Percentiles rank a stretch among this genome's conserved stretches.
Evolutionary conservation across 768 basidiomycete species (phyloP).

Genomic region (Pleurotus sapidus): DNA sequence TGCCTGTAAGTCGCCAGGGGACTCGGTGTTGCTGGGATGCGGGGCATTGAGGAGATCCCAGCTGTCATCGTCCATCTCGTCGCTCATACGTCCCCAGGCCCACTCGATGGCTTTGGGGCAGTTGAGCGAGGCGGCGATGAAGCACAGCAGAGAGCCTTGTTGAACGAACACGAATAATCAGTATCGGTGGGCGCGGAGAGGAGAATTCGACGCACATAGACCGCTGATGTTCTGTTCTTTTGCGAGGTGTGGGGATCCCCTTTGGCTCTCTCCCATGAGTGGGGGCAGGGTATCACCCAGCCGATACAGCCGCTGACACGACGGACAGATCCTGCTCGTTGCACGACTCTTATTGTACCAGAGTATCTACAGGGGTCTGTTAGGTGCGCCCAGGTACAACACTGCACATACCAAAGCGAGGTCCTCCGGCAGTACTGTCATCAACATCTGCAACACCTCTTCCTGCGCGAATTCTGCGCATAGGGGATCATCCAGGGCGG

Average conservation of each 20-base stretch:
- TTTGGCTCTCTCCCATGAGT: constrained; percentile 23
- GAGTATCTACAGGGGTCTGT: constrained; percentile 44
- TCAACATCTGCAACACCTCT: constrained; percentile 71
- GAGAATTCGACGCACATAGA: constrained; percentile 50
- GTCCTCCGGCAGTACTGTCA: constrained; percentile 67
- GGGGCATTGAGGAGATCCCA: constrained; percentile 59
- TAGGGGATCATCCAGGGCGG: constrained; percentile 58
- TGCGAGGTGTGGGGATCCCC: constrained; percentile 35
- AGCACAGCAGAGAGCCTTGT: constrained; percentile 80
- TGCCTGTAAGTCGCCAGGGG: constrained; percentile 26
- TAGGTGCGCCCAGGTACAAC: background rate
- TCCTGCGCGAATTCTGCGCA: constrained; percentile 78
- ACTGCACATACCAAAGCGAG: constrained; percentile 55
- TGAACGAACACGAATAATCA: background rate
- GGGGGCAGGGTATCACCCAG: constrained; percentile 64
- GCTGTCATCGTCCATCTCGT: constrained; percentile 64
- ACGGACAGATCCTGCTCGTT: constrained; percentile 70
- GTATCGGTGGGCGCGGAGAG: background rate
- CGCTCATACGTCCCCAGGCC: constrained; percentile 66
- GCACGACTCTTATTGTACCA: constrained; percentile 87
- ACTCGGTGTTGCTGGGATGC: constrained; percentile 21
- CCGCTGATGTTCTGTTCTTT: constrained; percentile 75
- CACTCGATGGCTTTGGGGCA: constrained; percentile 61
- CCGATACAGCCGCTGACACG: constrained; percentile 70
- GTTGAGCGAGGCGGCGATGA: constrained; percentile 66